Conservation (phyloP, 345 rosid genomes). For the Eucalyptus camaldulensis region DNA sequence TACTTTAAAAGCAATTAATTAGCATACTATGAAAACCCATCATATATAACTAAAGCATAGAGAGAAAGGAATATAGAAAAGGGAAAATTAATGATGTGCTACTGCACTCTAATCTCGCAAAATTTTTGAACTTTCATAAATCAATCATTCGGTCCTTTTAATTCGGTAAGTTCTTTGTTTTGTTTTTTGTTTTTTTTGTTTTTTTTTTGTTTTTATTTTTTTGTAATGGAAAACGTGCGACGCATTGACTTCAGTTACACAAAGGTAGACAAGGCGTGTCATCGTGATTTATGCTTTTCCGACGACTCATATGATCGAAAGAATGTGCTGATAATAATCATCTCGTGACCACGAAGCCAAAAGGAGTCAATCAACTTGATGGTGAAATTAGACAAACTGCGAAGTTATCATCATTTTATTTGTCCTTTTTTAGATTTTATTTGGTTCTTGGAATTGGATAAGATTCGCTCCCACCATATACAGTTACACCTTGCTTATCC, state of each 20-base stretch:
- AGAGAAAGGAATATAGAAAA: not conserved
- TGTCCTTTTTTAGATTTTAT: not conserved
- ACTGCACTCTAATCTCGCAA: not conserved
- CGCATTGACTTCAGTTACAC: not conserved
- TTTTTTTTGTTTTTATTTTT: not conserved
- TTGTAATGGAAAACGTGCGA: not conserved
- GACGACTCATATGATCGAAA: not conserved
- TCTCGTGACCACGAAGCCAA: not conserved
- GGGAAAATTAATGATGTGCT: not conserved
- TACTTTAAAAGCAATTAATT: not conserved
- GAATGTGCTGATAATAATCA: not conserved
- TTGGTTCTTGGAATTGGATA: not conserved
- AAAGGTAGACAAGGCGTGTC: not conserved
- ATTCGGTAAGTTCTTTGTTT: not conserved
- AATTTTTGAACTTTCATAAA: not conserved
- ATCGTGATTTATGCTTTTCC: not conserved
- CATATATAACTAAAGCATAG: not conserved
- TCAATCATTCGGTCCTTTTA: not conserved
- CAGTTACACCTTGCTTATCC: not conserved
- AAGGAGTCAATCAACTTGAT: not conserved
- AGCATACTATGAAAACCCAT: not conserved
- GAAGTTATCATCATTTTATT: not conserved
- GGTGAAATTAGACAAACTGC: not conserved
- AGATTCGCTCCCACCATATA: not conserved
- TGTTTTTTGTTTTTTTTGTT: not conserved